Percentiles rank a stretch among this genome's conserved stretches.
These are phyloP conservation scores for Tricholoma furcatifolium DNA, from an alignment of 768 basidiomycete genomes.

Conservation along the genomic window DNA sequence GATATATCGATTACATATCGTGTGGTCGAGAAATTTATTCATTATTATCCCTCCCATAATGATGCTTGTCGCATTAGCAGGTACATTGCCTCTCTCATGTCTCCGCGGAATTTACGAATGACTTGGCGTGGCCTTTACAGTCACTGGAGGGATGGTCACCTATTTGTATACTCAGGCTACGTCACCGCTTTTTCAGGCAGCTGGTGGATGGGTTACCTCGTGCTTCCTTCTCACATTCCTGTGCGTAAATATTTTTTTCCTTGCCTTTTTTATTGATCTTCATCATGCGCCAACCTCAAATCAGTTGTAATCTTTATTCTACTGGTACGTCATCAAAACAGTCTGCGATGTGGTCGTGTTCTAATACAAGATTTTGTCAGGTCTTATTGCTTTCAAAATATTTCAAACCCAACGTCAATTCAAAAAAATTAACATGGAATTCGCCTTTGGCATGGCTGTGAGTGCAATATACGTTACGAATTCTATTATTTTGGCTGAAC, in stretches of 20 bases:
- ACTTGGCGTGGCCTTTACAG: not conserved
- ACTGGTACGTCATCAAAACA: slow-evolving; percentile 7
- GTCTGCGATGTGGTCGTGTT: not conserved
- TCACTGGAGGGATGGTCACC: slow-evolving; percentile 12
- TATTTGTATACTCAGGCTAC: slow-evolving; percentile 19
- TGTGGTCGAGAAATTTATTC: slow-evolving; percentile 10
- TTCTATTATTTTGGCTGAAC: not conserved
- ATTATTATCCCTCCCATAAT: slow-evolving; percentile 10
- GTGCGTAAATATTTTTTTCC: slow-evolving; percentile 2
- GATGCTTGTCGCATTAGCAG: slow-evolving; percentile 7
- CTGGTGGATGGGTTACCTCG: slow-evolving; percentile 20
- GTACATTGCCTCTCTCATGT: not conserved
- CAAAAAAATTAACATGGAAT: not conserved
- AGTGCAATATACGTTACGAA: not conserved
- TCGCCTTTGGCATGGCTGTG: slow-evolving; percentile 7
- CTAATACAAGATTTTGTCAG: slow-evolving; percentile 4
- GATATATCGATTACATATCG: slow-evolving; percentile 16
- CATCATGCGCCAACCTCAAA: not conserved
- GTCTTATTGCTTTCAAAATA: slow-evolving; percentile 20
- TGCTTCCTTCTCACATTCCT: slow-evolving; percentile 20
- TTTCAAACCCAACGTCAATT: slow-evolving; percentile 13
- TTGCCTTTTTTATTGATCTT: not conserved
- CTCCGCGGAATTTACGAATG: not conserved
- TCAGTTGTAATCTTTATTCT: slow-evolving; percentile 21
- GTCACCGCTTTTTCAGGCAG: slow-evolving; percentile 20